Base-by-base conservation (phyloP, 176 grass and related monocot species). In the Panicum miliaceum region DNA sequence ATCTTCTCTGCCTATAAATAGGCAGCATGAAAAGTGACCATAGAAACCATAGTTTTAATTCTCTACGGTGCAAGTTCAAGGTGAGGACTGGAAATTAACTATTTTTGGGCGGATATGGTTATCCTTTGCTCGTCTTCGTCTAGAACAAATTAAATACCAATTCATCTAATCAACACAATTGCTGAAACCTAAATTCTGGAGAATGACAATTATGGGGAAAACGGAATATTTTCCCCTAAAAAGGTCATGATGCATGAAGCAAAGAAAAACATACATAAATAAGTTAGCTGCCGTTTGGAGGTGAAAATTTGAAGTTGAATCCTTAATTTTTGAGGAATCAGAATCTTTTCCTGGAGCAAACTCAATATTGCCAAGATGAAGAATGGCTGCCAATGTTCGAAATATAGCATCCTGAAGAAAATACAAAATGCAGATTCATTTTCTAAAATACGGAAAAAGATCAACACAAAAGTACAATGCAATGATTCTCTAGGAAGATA, bases 331-430 rank as follows among this genome's bases (percentile, higher is more conserved):
- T 43, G 96, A 98, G 64, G 96, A 98, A 92, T 98, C 96, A 34
- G 60, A 38, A 60, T 94, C 96, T 15, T 92, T 96, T 75, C 96
- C 96, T 2, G 89, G 96, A 77, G 85, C 90, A 94, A 98, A 98
- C 65, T 98, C 93, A 74, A 98, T 92, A 85, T 98, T 98, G 43
- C 96, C 96, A 85, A 98, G 93, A 92, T 98, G 96, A 88, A 98
- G 96, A 94, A 98, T 94, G 82, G 96, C 96, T 85, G 96, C 96
- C 87, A 98, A 79, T 52, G 78, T 98, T 63, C 93, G 85, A 92
- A 98, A 98, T 86, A 96, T 94, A 66, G 96, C 89, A 84, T 98
- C 96, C 96, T 98, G 81, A 68, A 71, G 23, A 87, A 68, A 65
- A 57, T 79, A 88, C 10, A 72, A 80, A 19, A 53, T 58, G 68